Evolutionary conservation across 2,329 filamentous ascomycete genomes (phyloP).

Genomic region (Paramyrothecium roridum): DNA sequence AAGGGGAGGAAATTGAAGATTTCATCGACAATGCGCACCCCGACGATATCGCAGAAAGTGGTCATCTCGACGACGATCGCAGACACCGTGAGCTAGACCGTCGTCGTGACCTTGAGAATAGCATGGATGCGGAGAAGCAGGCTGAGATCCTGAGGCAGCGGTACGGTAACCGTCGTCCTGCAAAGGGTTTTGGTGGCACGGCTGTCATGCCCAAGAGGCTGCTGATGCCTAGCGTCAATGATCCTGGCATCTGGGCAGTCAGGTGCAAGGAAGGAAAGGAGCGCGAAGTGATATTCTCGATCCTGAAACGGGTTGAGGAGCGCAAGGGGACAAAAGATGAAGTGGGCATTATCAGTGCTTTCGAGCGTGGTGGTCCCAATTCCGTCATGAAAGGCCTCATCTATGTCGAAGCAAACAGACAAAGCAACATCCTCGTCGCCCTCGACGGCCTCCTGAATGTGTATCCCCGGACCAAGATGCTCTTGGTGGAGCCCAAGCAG

Average conservation of each 20-base stretch:
- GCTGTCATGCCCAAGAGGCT: slow-evolving; percentile 80
- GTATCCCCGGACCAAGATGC: slow-evolving; percentile 82
- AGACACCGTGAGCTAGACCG: slow-evolving; percentile 93
- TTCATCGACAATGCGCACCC: slow-evolving; percentile 89
- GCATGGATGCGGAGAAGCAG: slow-evolving; percentile 90
- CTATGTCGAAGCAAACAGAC: slow-evolving; percentile 87
- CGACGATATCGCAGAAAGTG: slow-evolving; percentile 80
- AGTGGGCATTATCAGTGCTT: slow-evolving; percentile 81
- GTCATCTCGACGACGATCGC: slow-evolving; percentile 81
- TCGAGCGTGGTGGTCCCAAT: slow-evolving; percentile 78
- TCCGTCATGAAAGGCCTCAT: slow-evolving; percentile 89
- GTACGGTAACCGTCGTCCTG: slow-evolving; percentile 75
- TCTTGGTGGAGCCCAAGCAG: slow-evolving; percentile 91
- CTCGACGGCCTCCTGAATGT: slow-evolving; percentile 84
- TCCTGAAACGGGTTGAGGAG: slow-evolving; percentile 88
- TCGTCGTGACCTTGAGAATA: slow-evolving; percentile 80
- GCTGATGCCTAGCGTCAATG: slow-evolving; percentile 87
- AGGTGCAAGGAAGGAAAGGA: slow-evolving; percentile 95
- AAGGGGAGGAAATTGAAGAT: slow-evolving; percentile 76
- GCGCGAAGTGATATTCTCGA: slow-evolving; percentile 80
- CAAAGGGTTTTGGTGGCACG: slow-evolving; percentile 63
- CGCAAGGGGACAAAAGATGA: slow-evolving; percentile 74
- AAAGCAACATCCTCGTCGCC: slow-evolving; percentile 80
- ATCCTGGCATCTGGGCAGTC: slow-evolving; percentile 94
- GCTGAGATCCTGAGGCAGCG: slow-evolving; percentile 82